Base-by-base conservation (phyloP, 331 rosid species). In the Prunus yedoensis region DNA sequence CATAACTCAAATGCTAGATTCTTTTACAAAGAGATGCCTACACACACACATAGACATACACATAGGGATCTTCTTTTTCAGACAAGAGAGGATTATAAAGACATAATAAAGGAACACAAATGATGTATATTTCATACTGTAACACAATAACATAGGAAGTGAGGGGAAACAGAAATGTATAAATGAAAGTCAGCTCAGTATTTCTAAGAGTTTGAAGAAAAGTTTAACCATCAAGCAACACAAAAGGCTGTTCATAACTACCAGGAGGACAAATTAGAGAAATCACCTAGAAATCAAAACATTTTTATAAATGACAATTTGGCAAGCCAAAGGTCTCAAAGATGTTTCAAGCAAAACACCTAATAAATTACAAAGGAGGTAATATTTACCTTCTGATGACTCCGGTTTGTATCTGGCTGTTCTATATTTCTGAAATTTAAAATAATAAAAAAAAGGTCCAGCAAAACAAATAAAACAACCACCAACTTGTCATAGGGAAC, bases 381-480 rank as follows among this genome's bases (percentile, higher is more conserved):
- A 68, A 60, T 65, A 58, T 25, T 82, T 90, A 90, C 96, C 99
- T 83, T 92, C 97, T 68, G 96, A 64, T 53, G 95, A 65, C 83
- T 90, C 99, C n/a, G 97, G 97, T 25, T 25, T 25, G 27, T 82
- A 89, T 87, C 92, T 86, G 80, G 97, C 97, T 23, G 99, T 94
- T 86, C 99, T 84, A 80, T 94, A 94, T 72, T 94, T 94, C 99
- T 94, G 95, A 77, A 78, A 79, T 57, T 79, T 23, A 25, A 15
- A 77, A 61, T 52, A 12, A 43, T 0, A 25, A 69, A 64, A 63
- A 16, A 63, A 46, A n/a, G 60, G 10, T 57, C 12, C 21, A 49
- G 49, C 27, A 38, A 52, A 54, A 57, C 51, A 18, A 77, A 47
- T 43, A 54, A 47, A 82, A 73, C 25, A 77, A 75, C 49, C 43